Evolutionary conservation across 257 asterid genomes (phyloP), one percentile per base, ranked within the genome.

Genomic region (Capsicum chinense): DNA sequence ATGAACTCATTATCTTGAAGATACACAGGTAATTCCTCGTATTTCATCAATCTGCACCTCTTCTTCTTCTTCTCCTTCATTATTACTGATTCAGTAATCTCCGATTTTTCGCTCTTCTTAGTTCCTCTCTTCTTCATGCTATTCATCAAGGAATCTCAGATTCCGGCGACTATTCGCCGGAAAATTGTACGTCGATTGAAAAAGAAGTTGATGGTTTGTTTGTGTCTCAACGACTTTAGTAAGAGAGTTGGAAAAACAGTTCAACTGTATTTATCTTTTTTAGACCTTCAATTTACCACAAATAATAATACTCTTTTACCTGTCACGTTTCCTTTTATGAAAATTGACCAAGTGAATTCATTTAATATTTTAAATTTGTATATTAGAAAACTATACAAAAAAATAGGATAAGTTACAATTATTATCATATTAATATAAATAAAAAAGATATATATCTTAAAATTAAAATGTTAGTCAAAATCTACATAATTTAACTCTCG

Each of bases 1-100:
- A 95, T 95, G 83, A 90, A 95, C 84, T 95, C 99, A 54, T 94
- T 95, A 56, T 95, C 99, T 89, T 92, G 88, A 92, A 94, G 85
- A 87, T 94, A 95, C 64, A 91, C 94, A 47, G 99, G 99, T 88
- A 95, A 87, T 62, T 88, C 93, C 62, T 95, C 97, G 88, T 87
- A 95, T 84, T 87, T 92, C 83, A 93, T 57, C 92, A 94, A 85
- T 69, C 70, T 85, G 26, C 79, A 15, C 15, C 52, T 76, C 0
- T 21, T 52, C 88, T n/a, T 87, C 88, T 16, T 35, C 11, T 52
- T 33, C 78, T 3, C 33, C 33, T 7, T 59, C 78, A 63, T 21
- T 5, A 7, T 68, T 68, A 0, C 19, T 7, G 62, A 50, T 76
- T 76, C 63, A 13, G 26, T 52, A 52, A 6, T 17, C 63, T 76